Evolutionary conservation across 306 rosid species (phyloP).

Genomic region (Cicer arietinum): DNA sequence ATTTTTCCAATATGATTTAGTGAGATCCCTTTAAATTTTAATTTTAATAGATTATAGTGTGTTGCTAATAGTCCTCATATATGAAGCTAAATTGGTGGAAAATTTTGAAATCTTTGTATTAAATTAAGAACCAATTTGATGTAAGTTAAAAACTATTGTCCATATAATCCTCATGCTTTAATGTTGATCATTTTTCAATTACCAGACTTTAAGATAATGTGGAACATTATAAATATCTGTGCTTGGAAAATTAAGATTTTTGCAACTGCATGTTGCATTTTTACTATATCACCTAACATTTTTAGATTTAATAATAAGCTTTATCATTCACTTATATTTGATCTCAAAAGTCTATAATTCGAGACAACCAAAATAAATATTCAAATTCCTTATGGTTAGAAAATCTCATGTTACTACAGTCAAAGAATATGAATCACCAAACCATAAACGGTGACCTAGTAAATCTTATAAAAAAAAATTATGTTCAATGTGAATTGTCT

Average conservation of each 20-base stretch:
- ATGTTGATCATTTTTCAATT: slow-evolving; percentile 54
- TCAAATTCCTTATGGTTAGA: background rate
- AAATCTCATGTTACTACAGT: background rate
- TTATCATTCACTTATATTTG: slow-evolving; percentile 15
- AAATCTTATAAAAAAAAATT: too few relatives aligned
- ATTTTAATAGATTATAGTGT: too few relatives aligned
- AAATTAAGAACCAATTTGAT: slow-evolving; percentile 1
- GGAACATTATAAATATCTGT: slow-evolving; percentile 73
- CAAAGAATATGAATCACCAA: too few relatives aligned
- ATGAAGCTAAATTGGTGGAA: background rate
- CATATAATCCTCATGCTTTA: slow-evolving; percentile 6
- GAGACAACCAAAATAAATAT: background rate
- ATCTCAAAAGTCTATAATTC: slow-evolving; percentile 4
- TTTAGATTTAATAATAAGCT: slow-evolving; percentile 4
- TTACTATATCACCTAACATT: background rate
- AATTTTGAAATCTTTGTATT: background rate
- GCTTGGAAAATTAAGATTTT: slow-evolving; percentile 43
- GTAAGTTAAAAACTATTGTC: background rate
- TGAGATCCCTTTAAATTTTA: too few relatives aligned
- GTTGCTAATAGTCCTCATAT: too few relatives aligned
- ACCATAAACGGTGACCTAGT: background rate
- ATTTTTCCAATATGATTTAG: too few relatives aligned
- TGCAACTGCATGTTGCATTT: background rate
- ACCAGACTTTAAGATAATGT: slow-evolving; percentile 80
- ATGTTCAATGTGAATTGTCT: too few relatives aligned